Evolutionary conservation across 2,329 filamentous ascomycete genomes (phyloP).

Genomic region (Aspergillus pseudoterreus): DNA sequence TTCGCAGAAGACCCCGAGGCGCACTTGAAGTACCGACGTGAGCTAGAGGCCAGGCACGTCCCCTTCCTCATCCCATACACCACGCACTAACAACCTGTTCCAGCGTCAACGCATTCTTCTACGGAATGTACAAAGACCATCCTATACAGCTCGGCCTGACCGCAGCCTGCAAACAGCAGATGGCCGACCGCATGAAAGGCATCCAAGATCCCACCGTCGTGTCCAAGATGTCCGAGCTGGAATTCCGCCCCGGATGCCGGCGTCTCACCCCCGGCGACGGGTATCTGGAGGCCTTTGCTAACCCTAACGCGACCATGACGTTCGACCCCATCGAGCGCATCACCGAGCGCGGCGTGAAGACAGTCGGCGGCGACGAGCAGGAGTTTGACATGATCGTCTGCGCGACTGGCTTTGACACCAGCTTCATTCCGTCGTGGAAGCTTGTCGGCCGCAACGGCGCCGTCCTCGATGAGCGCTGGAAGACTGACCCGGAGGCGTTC

Average conservation of each 20-base stretch:
- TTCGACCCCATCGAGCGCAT: conserved; percentile 33
- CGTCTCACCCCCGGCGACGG: conserved; percentile 51
- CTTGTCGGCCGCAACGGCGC: conserved; percentile 20
- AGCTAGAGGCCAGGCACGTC: background rate
- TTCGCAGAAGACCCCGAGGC: conserved; percentile 16
- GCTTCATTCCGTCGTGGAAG: conserved; percentile 22
- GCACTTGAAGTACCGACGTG: background rate
- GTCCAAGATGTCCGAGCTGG: background rate
- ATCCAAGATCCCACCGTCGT: conserved; percentile 13
- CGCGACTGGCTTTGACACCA: conserved; percentile 19
- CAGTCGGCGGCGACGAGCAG: conserved; percentile 11
- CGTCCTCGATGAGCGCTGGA: conserved; percentile 25
- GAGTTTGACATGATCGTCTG: conserved; percentile 25
- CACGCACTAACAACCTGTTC: background rate
- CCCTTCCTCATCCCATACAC: background rate
- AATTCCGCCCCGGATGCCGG: conserved; percentile 38
- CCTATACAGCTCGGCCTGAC: conserved; percentile 1
- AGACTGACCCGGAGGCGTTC: conserved; percentile 20
- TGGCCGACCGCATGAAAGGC: conserved; percentile 7
- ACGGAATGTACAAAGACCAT: background rate
- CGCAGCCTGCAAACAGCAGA: background rate
- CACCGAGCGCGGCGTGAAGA: conserved; percentile 22
- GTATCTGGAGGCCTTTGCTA: conserved; percentile 47
- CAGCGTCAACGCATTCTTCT: conserved; percentile 4
- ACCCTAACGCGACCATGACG: conserved; percentile 33